These are phyloP conservation scores for Eimeria sp. DNA, from an alignment of 169 alveolate species.

Conservation along the genomic window DNA sequence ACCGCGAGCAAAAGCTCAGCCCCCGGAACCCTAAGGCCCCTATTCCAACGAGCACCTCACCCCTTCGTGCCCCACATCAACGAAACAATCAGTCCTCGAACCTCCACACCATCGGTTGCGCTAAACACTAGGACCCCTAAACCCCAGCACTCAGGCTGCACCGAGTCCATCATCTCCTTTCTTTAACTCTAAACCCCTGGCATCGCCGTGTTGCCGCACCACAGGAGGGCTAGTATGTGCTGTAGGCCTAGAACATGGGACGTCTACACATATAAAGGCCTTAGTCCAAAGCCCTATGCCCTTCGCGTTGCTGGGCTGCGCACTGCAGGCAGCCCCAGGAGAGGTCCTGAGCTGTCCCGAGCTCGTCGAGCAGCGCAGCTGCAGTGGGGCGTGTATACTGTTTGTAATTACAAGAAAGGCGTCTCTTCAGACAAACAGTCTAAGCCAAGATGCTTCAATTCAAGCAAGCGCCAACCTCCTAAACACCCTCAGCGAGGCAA, in stretches of 20 bases:
- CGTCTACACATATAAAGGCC: not conserved
- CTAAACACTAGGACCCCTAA: no score
- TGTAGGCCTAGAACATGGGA: not conserved
- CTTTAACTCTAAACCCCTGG: not conserved
- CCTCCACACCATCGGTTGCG: no score
- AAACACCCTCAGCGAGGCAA: constrained; percentile 8
- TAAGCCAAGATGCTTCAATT: not conserved
- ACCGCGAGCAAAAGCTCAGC: no score
- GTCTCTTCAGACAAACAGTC: constrained; percentile 5
- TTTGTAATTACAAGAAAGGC: constrained; percentile 30
- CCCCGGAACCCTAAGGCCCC: no score
- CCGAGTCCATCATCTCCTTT: not conserved
- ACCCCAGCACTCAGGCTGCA: not conserved
- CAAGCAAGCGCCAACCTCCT: not conserved
- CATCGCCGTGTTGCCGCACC: not conserved
- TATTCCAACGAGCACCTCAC: no score
- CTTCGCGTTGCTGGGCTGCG: not conserved
- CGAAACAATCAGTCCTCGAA: no score
- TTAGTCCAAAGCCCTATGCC: not conserved
- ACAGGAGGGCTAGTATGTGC: not conserved
- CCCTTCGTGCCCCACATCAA: no score
- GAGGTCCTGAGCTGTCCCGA: constrained; percentile 11
- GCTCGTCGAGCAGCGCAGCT: not conserved
- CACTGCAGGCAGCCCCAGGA: constrained; percentile 22
- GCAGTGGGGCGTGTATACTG: constrained; percentile 19